Base-by-base conservation (phyloP, 257 asterid genomes). In the Striga asiatica region DNA sequence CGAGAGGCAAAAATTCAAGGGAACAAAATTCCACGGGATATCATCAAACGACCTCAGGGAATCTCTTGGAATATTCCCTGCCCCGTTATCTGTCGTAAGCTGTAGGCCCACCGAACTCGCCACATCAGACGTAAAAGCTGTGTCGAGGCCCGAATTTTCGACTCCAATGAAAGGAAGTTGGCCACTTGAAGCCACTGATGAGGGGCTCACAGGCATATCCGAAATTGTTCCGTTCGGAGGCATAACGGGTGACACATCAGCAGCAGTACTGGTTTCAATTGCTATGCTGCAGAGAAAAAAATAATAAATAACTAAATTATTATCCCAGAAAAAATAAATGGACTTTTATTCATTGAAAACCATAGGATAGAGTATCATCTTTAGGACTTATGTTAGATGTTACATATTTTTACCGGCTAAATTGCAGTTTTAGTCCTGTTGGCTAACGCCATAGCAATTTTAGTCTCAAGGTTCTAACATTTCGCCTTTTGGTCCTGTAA, bases 141-240 rank as follows among this genome's bases (percentile, higher is more conserved):
- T 62, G 54, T 84, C 88, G 25, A 79, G 84, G 10, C 63, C 81
- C 8, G 88, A 79, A 23, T 86, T 38, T 29, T 84, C 95, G 2
- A 76, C 84, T 60, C 78, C 95, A 60, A 85, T 82, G 61, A 85
- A 85, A 24, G 93, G 84, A 62, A 84, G 79, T 70, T 75, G 94
- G 50, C 85, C 85, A 23, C 84, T 75, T 54, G 94, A 84, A 62
- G 92, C 83, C 17, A 75, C 83, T 49, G 88, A 79, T 31, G 92
- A 68, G 37, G 88, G 88, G 76, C 88, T 84, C 25, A 79, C 74
- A 4, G 92, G 82, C 77, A 79, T 73, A 58, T 78, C 85, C 8
- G 88, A 66, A 67, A 79, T 67, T 1, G 62, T 80, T 68, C 73
- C 67, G 59, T 67, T 77, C 21, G 75, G 85, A 6, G 81, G 84